These are phyloP conservation scores for Sophora flavescens DNA, from an alignment of 306 rosid genomes.

Conservation along the genomic window DNA sequence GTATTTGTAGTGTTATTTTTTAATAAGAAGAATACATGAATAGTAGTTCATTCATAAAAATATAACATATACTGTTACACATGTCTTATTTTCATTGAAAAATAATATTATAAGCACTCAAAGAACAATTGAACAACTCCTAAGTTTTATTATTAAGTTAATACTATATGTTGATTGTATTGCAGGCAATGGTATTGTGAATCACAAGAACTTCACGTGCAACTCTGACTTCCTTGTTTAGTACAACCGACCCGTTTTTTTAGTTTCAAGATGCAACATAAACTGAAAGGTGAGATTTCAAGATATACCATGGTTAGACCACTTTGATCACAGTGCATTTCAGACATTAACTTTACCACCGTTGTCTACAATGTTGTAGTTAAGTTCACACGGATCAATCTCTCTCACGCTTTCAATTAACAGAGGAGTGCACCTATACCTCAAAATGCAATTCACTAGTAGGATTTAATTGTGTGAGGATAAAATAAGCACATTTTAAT, in stretches of 20 bases:
- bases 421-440: not conserved
- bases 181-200: conserved; percentile 62
- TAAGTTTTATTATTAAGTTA: too few species aligned
- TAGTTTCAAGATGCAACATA: conserved; percentile 37
- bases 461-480: not conserved
- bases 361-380: conserved; percentile 30
- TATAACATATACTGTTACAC: too few species aligned
- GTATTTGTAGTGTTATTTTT: too few species aligned
- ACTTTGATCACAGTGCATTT: conserved; percentile 50
- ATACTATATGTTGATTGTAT: conserved; percentile 46
- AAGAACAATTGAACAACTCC: too few species aligned
- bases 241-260: conserved; percentile 40
- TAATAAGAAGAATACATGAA: too few species aligned
- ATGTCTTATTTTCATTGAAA: too few species aligned
- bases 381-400: conserved; percentile 47
- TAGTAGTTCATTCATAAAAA: too few species aligned
- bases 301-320: conserved; percentile 47
- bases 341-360: conserved; percentile 45
- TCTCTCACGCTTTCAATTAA: conserved; percentile 35
- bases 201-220: conserved; percentile 78
- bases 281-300: conserved; percentile 50
- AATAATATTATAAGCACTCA: too few species aligned
- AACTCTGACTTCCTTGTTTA: conserved; percentile 61
- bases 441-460: not conserved
- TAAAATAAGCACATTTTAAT: not conserved